Evolutionary conservation across 441 rosid species (phyloP), one percentile per base, ranked within the genome.

Genomic region (Flueggea neowawraea): DNA sequence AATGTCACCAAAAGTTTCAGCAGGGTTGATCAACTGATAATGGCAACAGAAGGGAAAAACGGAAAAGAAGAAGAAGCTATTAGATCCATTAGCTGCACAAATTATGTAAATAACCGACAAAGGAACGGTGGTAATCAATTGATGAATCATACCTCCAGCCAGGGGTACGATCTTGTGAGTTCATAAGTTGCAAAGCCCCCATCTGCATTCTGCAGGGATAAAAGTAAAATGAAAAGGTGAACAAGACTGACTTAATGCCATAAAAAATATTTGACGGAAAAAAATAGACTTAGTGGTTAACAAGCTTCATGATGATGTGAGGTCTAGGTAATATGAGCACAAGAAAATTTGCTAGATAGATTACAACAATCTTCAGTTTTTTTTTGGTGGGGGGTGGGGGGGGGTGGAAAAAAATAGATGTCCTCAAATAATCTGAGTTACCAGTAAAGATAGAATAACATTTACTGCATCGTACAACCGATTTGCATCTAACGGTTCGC

Each of bases 1-100:
- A 47, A 95, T 89, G 77, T 95, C 98, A 31, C 98, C 99, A 79
- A 95, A 95, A 53, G 99, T 91, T 83, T 95, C 98, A n/a, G 99
- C 98, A 16, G 98, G 98, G 72, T 95, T 95, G 78, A 95, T 78
- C 69, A 88, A 58, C 99, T 95, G 91, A 62, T 67, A 71, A 72
- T 48, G 66, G 41, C 61, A 73, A 80, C 54, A 39, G 41, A 54
- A 2, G 28, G 28, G 28, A 2, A 22, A 22, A 22, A 22, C 1
- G 2, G 28, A 2, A 22, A 22, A 1, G 28, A 22, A 22, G 28
- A 4, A 53, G 48, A 48, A 22, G 36, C 2, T 16, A 66, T 15
- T n/a, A 16, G 41, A 50, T 31, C 7, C 16, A n/a, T 10, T 0
- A 12, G 16, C n/a, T 16, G 15, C n/a, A 12, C n/a, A 14, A 16